Percentiles rank a stretch among this genome's conserved stretches.
These are phyloP conservation scores for Trichomonascaceae sp. DNA, from an alignment of 1,139 yeast species.

Conservation along the genomic window DNA sequence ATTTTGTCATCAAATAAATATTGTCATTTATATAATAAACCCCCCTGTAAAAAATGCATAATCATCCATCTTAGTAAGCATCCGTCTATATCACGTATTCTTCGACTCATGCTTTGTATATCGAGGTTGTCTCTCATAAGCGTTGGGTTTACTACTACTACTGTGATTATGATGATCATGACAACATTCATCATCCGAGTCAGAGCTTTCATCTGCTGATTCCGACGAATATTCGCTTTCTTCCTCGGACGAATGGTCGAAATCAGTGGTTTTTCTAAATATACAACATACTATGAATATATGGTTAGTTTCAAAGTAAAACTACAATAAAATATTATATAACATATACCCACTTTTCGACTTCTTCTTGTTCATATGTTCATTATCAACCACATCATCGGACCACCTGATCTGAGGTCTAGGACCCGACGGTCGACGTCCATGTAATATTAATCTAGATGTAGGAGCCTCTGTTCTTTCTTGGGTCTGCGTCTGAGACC, in stretches of 20 bases:
- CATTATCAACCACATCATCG: constrained; percentile 84
- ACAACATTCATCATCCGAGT: constrained; percentile 9
- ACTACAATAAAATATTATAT: neutral
- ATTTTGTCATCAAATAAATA: neutral
- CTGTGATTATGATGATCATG: constrained; percentile 15
- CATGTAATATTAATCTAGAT: neutral
- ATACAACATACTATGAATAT: constrained; percentile 65
- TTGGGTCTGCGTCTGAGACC: neutral
- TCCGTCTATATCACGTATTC: neutral
- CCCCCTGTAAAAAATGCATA: neutral
- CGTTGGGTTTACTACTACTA: constrained; percentile 29
- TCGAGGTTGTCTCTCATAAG: constrained; percentile 30
- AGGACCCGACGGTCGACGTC: constrained; percentile 7
- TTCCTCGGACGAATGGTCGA: constrained; percentile 50
- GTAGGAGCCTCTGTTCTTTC: neutral
- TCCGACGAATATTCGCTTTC: constrained; percentile 36
- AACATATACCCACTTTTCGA: constrained; percentile 48
- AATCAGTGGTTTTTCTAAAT: constrained; percentile 75
- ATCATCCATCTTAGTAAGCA: neutral
- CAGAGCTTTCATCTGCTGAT: constrained; percentile 21
- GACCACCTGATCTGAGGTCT: constrained; percentile 67
- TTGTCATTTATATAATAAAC: neutral
- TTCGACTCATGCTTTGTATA: neutral
- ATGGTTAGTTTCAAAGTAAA: neutral
- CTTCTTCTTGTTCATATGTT: constrained; percentile 77